phyloP scores from a whole-genome alignment of 768 basidiomycete genomes.

The Lactarius tabidus region DNA sequence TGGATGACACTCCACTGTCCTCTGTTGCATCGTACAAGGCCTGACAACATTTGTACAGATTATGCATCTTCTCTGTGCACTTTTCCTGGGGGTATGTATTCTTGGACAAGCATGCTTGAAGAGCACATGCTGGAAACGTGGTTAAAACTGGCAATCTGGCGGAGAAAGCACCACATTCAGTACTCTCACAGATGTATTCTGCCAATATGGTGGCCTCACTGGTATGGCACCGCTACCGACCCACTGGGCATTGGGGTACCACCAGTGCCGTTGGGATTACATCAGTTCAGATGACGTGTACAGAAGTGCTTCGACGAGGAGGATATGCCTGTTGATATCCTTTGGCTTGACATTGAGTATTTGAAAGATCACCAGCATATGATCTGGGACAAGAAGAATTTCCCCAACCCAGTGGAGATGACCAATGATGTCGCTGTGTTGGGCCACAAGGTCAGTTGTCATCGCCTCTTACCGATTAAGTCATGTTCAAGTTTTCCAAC shows the following conservation, averaged over 20 bases:
- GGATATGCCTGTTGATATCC: slow-evolving; percentile 92
- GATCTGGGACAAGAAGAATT: slow-evolving; percentile 89
- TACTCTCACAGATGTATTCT: slow-evolving; percentile 73
- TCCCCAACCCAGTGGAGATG: slow-evolving; percentile 96
- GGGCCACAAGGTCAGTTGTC: slow-evolving; percentile 68
- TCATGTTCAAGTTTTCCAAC: slow-evolving; percentile 16
- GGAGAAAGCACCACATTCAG: no score
- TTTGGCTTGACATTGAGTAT: slow-evolving; percentile 98
- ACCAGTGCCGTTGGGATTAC: slow-evolving; percentile 99
- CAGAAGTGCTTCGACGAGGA: slow-evolving; percentile 88
- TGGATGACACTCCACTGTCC: slow-evolving; percentile 46
- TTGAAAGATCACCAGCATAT: slow-evolving; percentile 93
- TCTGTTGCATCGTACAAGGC: slow-evolving; percentile 47
- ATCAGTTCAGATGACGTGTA: slow-evolving; percentile 83
- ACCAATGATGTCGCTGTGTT: slow-evolving; percentile 78
- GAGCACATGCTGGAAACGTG: slow-evolving; percentile 48
- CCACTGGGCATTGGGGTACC: slow-evolving; percentile 88
- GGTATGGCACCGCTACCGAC: slow-evolving; percentile 87
- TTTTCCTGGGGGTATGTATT: slow-evolving; percentile 63
- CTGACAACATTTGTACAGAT: slow-evolving; percentile 60
- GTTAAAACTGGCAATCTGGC: neutral
- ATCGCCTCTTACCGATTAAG: neutral
- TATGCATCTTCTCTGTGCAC: slow-evolving; percentile 49
- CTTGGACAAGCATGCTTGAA: slow-evolving; percentile 59
- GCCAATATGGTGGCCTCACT: slow-evolving; percentile 80